A percentile compares a stretch with the other conserved stretches of the same genome.
These are phyloP conservation scores for Geranium rotundifolium DNA, from an alignment of 345 rosid genomes.

Conservation along the genomic window DNA sequence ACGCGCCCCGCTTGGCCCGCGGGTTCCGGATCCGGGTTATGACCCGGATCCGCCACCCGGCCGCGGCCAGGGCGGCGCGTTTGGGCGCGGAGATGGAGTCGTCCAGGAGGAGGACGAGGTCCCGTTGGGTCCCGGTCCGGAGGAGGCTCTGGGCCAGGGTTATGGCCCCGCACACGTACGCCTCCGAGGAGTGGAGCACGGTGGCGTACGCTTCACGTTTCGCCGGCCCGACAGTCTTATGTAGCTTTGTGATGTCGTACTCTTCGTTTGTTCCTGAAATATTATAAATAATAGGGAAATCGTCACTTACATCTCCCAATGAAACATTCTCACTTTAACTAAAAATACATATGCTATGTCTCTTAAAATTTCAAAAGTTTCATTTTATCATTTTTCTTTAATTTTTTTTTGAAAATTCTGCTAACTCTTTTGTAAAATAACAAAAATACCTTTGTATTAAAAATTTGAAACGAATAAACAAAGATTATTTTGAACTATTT, in stretches of 20 bases:
- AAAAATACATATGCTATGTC: no score
- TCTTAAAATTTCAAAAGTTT: no score
- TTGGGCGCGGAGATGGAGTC: conserved; percentile 55
- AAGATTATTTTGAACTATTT: no score
- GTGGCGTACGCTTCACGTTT: conserved; percentile 81
- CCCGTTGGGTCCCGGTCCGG: conserved; percentile 66
- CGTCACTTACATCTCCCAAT: background rate
- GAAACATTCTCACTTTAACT: background rate
- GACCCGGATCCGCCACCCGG: conserved; percentile 72
- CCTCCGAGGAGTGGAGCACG: conserved; percentile 74
- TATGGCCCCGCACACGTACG: conserved; percentile 93
- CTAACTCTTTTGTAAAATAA: no score
- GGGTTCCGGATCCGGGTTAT: conserved; percentile 79
- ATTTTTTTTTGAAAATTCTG: no score
- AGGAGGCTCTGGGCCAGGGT: conserved; percentile 76
- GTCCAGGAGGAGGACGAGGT: conserved; percentile 73
- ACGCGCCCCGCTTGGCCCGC: conserved; percentile 38
- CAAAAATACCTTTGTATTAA: no score
- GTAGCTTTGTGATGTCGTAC: conserved; percentile 46
- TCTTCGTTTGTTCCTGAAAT: conserved; percentile 46
- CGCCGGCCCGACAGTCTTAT: conserved; percentile 27
- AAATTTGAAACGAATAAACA: no score
- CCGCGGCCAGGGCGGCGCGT: conserved; percentile 45
- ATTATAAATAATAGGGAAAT: background rate
- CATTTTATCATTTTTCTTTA: no score